Evolutionary conservation across 2,329 filamentous ascomycete species (phyloP), one percentile per base, ranked within the genome.

Genomic region (Aspergillus quadrilineatus): DNA sequence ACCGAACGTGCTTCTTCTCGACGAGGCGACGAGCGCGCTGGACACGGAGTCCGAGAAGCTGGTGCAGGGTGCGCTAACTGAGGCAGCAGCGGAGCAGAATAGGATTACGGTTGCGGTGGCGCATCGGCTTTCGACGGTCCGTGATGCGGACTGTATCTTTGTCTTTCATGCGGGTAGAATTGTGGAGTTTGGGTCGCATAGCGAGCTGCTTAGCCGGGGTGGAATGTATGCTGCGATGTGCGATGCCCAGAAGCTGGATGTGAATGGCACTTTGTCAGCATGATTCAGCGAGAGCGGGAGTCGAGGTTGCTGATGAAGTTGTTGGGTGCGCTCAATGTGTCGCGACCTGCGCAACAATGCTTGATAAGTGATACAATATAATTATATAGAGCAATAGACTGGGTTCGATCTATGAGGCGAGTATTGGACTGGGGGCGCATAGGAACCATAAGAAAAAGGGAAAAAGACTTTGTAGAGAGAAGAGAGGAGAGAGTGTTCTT

Each of bases 41-140:
- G 78, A 80, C 63, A 78, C 75, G 0, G 74, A 80, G 67, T 75
- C 77, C 36, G 75, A 81, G 68, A 77, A 81, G 68, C 74, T 81
- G 34, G 77, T 80, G 4, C 91, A 90, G 4, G 86, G 83, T 1
- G 89, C 89, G 0, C 77, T 96, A 3, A 91, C 97, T 72, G 85
- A 86, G 61, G 92, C 92, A 1, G 88, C 90, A 15, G 88, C 12
- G 17, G 6, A 6, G 17, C 32, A 5, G 45, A 89, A 56, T 1
- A 53, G 60, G 12, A 68, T 65, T 0, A 65, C 64, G 5, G 60
- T 70, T 29, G 89, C 89, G 3, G 95, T 96, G 69, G 92, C 92
- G 30, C 92, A 96, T 76, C 85, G 91, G 63, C 81, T 96, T 4
- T 92, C 89, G 1, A 96, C 92, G 7, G 92, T 96, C 75, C 88